Evolutionary conservation across 495 filamentous ascomycete species (phyloP), one percentile per base, ranked within the genome.

Genomic region (Hypoxylon perforatum): DNA sequence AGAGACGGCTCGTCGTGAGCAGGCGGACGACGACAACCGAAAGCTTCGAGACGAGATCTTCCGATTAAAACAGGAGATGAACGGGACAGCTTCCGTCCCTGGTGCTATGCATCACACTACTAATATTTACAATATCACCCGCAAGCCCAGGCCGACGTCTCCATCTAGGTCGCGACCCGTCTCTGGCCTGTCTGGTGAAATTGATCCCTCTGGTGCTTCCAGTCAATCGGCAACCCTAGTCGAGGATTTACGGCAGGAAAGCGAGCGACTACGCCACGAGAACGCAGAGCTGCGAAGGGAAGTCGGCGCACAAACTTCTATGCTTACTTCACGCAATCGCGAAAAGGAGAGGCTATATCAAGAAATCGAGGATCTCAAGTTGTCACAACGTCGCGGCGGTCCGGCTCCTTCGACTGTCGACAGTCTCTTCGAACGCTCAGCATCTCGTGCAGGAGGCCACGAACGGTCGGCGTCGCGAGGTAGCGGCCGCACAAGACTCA

Each of bases 351-450:
- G 93, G 3, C 82, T 99, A 14, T 96, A 97, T 72, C 92, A 96
- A 61, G 95, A 99, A 72, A 99, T 97, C 44, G 95, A 99, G 78
- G 93, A 97, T 54, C 84, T 98, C 48, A 99, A 98, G 73, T 85
- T 98, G 60, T 87, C 88, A 3, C 88, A 92, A 62, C 88, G 92
- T 12, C 86, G 90, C 46, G 86, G 84, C 21, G 89, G 75, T 0
- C 76, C 78, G 1, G 78, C 81, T 4, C 81, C 81, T 2, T 80
- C 93, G 14, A 87, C 94, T 8, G 90, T 93, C 14, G 95, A 99
- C 61, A 96, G 93, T 70, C 91, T 97, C 54, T 86, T 97, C 42
- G 95, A 98, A 56, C 88, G 95, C 17, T 97, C 94, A 4, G 93
- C 91, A 17, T 97, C 95, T 11, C 88, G 94, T 25, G 88, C 91